These are phyloP conservation scores for Triglochin maritima DNA, from an alignment of 106 monocot genomes.

Conservation along the genomic window DNA sequence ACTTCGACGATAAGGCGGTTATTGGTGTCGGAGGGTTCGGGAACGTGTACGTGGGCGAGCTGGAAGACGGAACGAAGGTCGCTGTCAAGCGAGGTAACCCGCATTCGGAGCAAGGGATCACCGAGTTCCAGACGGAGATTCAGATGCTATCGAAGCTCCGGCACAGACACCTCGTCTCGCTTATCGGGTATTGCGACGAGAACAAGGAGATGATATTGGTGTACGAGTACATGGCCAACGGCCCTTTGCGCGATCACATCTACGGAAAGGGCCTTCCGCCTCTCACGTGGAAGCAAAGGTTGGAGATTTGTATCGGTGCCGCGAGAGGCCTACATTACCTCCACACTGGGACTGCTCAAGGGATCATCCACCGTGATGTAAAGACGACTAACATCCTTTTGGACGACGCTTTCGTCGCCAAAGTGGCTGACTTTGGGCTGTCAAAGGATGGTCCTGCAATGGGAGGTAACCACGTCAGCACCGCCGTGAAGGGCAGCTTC, in stretches of 20 bases:
- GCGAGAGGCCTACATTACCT: conserved; percentile 22
- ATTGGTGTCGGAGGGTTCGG: conserved; percentile 40
- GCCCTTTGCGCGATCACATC: conserved; percentile 19
- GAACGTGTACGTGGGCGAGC: conserved; percentile 29
- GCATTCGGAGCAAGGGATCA: conserved; percentile 22
- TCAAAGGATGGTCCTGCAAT: conserved; percentile 16
- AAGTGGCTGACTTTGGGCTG: conserved; percentile 26
- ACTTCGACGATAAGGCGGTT: conserved; percentile 24
- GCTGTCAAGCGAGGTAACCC: conserved; percentile 22
- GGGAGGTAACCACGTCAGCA: conserved; percentile 18
- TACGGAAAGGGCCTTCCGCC: conserved; percentile 14
- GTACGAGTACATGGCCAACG: conserved; percentile 28
- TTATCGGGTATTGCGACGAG: conserved; percentile 30
- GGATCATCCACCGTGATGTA: conserved; percentile 27
- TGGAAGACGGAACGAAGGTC: conserved; percentile 14
- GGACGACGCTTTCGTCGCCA: conserved; percentile 17
- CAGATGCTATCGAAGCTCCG: conserved; percentile 28
- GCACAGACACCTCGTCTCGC: conserved; percentile 22
- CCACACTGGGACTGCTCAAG: conserved; percentile 24
- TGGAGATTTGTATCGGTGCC: conserved; percentile 26
- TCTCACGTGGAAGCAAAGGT: conserved; percentile 16
- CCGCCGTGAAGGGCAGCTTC: conserved; percentile 25
- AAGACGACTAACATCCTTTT: conserved; percentile 28
- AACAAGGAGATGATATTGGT: conserved; percentile 25
- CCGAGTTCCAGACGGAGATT: conserved; percentile 25